phyloP scores from a whole-genome alignment of 108 stramenopile genomes.

The Cylindrotheca fusiformis region DNA sequence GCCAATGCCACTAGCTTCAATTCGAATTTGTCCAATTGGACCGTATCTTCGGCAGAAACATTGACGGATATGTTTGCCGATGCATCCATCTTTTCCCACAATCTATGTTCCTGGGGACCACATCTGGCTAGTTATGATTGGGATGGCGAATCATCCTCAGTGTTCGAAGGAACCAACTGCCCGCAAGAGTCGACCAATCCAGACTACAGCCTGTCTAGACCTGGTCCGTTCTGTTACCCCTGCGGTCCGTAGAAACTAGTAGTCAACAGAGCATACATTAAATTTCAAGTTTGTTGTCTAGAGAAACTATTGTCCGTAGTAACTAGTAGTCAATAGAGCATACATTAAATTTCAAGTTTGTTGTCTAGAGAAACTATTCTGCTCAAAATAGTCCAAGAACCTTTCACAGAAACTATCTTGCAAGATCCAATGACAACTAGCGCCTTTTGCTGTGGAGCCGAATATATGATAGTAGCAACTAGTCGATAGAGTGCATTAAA shows the following conservation, averaged over 20 bases:
- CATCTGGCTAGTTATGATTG: background rate
- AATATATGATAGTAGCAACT: no score
- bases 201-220: background rate
- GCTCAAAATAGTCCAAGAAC: no score
- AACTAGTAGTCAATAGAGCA: no score
- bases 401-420: no score
- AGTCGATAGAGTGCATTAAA: no score
- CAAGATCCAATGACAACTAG: no score
- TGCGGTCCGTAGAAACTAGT: background rate
- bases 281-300: no score
- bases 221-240: background rate
- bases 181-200: background rate
- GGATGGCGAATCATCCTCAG: background rate
- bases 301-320: background rate
- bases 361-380: no score
- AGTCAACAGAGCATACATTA: no score
- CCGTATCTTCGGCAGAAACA: background rate
- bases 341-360: no score
- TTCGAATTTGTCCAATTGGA: conserved; percentile 5
- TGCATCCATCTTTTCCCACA: conserved; percentile 10
- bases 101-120: conserved; percentile 12
- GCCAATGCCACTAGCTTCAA: conserved; percentile 18
- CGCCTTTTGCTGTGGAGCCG: no score
- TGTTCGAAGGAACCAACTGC: background rate
- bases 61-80: conserved; percentile 16